A percentile compares a stretch with the other conserved stretches of the same genome.
Evolutionary conservation across 208 protist species (phyloP).

Genomic region (Crithidia thermophila): DNA sequence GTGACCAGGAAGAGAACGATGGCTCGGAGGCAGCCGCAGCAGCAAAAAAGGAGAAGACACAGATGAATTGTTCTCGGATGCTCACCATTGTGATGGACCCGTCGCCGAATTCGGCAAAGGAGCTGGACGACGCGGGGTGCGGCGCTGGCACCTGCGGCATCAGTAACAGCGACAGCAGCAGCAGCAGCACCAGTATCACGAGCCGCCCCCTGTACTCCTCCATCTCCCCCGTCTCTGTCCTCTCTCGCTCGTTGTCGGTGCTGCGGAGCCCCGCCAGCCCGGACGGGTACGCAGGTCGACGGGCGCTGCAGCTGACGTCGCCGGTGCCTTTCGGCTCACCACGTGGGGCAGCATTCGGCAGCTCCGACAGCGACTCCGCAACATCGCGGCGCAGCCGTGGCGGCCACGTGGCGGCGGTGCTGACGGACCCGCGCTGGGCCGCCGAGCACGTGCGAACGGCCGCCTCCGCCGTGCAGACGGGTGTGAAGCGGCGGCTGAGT

Average conservation of each 20-base stretch:
- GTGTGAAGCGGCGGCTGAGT: constrained; percentile 11
- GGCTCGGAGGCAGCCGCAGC: not conserved
- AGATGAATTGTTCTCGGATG: too few species aligned
- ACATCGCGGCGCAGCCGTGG: constrained; percentile 7
- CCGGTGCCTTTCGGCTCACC: not conserved
- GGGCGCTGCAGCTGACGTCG: not conserved
- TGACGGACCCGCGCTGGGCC: constrained; percentile 24
- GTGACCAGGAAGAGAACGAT: not conserved
- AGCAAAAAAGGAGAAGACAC: too few species aligned
- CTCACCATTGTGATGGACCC: constrained; percentile 5
- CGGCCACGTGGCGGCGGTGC: constrained; percentile 9
- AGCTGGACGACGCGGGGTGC: not conserved
- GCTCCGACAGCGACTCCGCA: constrained; percentile 6
- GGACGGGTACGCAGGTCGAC: not conserved
- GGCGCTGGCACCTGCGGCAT: not conserved
- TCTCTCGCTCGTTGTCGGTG: not conserved
- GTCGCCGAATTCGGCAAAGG: not conserved
- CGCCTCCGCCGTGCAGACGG: constrained; percentile 4
- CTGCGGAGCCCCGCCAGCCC: not conserved
- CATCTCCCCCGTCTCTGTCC: not conserved
- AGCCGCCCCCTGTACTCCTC: too few species aligned
- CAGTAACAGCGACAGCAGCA: too few species aligned
- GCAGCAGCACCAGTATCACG: too few species aligned
- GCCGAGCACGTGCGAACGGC: constrained; percentile 17
- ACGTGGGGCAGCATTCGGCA: not conserved